A percentile compares a stretch with the other conserved stretches of the same genome.
Conservation (phyloP, 2,329 filamentous ascomycete genomes). For the Penicillium sp. region DNA sequence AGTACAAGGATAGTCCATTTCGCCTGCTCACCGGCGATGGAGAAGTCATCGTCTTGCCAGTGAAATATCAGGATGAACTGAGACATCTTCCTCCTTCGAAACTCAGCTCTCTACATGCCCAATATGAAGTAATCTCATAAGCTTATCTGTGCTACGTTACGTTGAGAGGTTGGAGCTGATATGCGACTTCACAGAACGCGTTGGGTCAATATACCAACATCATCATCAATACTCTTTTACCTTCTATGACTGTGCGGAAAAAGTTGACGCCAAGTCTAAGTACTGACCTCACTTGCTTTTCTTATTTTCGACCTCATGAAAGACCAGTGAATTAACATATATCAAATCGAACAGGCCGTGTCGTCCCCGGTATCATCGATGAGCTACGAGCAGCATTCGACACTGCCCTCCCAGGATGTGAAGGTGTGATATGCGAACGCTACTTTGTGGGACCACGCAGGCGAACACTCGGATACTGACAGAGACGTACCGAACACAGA, state of each 20-base stretch:
- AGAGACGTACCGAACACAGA: slow-evolving; percentile 10
- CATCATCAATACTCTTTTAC: slow-evolving; percentile 26
- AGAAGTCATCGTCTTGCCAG: slow-evolving; percentile 31
- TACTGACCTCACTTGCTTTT: not conserved
- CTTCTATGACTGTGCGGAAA: slow-evolving; percentile 25
- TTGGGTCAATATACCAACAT: slow-evolving; percentile 32
- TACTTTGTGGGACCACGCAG: not conserved
- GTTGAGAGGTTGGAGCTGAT: not conserved
- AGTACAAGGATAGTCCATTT: slow-evolving; percentile 31
- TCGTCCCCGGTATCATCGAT: slow-evolving; percentile 28
- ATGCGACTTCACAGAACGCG: slow-evolving; percentile 23
- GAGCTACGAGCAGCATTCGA: slow-evolving; percentile 30
- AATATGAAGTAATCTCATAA: slow-evolving; percentile 24
- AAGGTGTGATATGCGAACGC: slow-evolving; percentile 15
- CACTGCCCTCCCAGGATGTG: slow-evolving; percentile 25
- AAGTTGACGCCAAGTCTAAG: slow-evolving; percentile 27
- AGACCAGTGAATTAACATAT: not conserved
- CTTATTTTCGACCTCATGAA: not conserved
- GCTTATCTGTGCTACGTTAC: not conserved
- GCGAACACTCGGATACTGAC: not conserved
- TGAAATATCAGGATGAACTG: slow-evolving; percentile 29
- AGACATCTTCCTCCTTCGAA: slow-evolving; percentile 17
- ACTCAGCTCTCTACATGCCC: slow-evolving; percentile 31
- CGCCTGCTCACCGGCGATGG: slow-evolving; percentile 32
- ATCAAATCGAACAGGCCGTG: slow-evolving; percentile 17